Evolutionary conservation across 2,329 filamentous ascomycete species (phyloP).

Genomic region (Stagonosporopsis rhizophila): DNA sequence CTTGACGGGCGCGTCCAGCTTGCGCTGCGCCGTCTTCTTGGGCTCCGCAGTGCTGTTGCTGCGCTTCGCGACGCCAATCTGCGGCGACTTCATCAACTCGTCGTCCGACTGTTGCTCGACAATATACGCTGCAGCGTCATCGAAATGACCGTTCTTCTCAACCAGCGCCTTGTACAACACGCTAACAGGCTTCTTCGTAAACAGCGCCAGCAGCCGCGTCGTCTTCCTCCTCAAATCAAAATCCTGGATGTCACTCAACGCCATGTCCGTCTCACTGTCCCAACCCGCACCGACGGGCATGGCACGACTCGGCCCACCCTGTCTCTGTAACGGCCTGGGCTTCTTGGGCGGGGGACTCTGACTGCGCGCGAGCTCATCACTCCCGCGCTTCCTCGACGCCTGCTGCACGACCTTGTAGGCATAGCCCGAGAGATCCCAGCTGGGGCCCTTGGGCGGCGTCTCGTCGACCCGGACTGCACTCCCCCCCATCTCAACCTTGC

Average conservation of each 20-base stretch:
- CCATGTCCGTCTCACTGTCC: slow-evolving; percentile 38
- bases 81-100: slow-evolving; percentile 40
- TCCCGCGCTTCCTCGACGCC: slow-evolving; percentile 38
- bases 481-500: slow-evolving; percentile 56
- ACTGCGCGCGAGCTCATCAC: slow-evolving; percentile 21
- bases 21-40: slow-evolving; percentile 62
- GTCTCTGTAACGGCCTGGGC: slow-evolving; percentile 30
- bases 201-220: slow-evolving; percentile 58
- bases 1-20: slow-evolving; percentile 61
- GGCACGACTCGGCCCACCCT: slow-evolving; percentile 45
- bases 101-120: slow-evolving; percentile 40
- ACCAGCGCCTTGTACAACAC: slow-evolving; percentile 60
- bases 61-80: slow-evolving; percentile 31
- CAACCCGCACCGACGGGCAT: slow-evolving; percentile 33
- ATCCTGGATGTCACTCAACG: slow-evolving; percentile 52
- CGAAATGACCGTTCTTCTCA: slow-evolving; percentile 59
- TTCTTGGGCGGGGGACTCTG: slow-evolving; percentile 35
- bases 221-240: slow-evolving; percentile 59
- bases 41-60: slow-evolving; percentile 27
- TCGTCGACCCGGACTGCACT: slow-evolving; percentile 39
- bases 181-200: slow-evolving; percentile 56
- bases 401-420: slow-evolving; percentile 27
- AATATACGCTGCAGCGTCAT: slow-evolving; percentile 55
- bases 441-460: slow-evolving; percentile 43
- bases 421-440: slow-evolving; percentile 38